Base-by-base conservation (phyloP, 495 filamentous ascomycete species). In the Penicillium bialowiezense region DNA sequence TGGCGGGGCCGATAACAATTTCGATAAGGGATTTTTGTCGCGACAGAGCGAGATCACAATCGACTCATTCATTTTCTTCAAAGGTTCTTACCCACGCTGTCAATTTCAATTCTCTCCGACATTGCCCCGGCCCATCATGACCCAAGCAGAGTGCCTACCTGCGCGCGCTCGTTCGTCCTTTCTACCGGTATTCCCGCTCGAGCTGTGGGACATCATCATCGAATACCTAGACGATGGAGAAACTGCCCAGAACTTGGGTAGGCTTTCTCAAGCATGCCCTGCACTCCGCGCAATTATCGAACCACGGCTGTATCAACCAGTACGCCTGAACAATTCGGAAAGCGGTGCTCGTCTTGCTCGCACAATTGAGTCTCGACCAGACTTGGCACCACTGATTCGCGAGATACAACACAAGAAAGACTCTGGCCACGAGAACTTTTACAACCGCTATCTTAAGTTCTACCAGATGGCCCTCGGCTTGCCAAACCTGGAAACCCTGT, bases 261-360 rank as follows among this genome's bases (percentile, higher is more conserved):
- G 43, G 24, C 43, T 45, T 10, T 18, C 43, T 24, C 43, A 36
- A 20, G 15, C 43, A 6, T 45, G 43, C 6, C 18, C 31, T 23
- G n/a, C 29, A 9, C 43, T 45, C 20, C 23, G 35, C 17, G 2
- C 7, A 5, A 45, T 29, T 15, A 45, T 35, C 13, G 19, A 35
- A 7, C 31, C 31, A 12, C 19, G 2, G n/a, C 43, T 45, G 8
- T 45, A 45, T 29, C 14, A 26, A 1, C 4, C 8, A 1, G 43
- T 45, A 7, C 31, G 31, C 17, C 43, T 45, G 9, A 9, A 5
- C 14, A 45, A 45, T 35, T 35, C 43, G 8, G 43, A 45, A 26
- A 45, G 43, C 10, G 43, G 43, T 17, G 43, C 43, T 35, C 43
- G 32, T 45, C 32, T 45, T 35, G 43, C 43, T n/a, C n/a, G 14